Evolutionary conservation across 2,329 filamentous ascomycete genomes (phyloP), one percentile per base, ranked within the genome.

Genomic region (Zopfia rhizophila): DNA sequence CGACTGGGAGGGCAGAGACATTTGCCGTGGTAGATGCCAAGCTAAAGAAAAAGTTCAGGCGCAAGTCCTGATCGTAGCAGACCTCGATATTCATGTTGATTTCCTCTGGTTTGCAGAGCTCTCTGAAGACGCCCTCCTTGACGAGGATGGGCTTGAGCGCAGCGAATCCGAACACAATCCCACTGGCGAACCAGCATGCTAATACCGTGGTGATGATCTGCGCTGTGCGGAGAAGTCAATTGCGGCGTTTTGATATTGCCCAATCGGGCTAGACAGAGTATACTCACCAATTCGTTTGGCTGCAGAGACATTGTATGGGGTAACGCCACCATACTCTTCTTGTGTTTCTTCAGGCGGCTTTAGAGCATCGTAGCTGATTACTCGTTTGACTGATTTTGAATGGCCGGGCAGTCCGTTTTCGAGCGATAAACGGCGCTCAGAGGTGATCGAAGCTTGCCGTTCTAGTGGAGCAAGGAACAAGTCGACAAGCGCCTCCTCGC

Each of bases 281-380:
- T 32, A 40, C 63, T 56, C 56, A 70, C 69, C 63, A 45, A 70
- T 42, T 38, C 69, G 61, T 42, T 60, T 69, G 27, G 49, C 35
- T 8, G 58, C 68, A 3, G 77, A 74, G 16, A 81, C 75, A 47
- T 80, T 75, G 61, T 82, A 82, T 7, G 76, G 75, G 16, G 76
- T 75, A 38, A 78, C 70, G 17, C 73, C 75, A 22, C 73, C 69
- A 32, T 75, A 67, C 17, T 73, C 71, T 25, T 76, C 74, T 18
- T 65, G 54, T 3, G 66, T 66, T 23, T 69, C 65, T 3, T 68
- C 60, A 3, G 72, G 66, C 8, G 65, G 65, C 16, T 75, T 73
- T 22, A 82, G 63, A 2, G 75, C 71, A 71, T 82, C 78, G 55
- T 79, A 80, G 55, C 73, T 77, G 45, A 79, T 66, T 22, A 75